Evolutionary conservation across 1,284 basidiomycete genomes (phyloP).

Genomic region (Cutaneotrichosporon sp.): DNA sequence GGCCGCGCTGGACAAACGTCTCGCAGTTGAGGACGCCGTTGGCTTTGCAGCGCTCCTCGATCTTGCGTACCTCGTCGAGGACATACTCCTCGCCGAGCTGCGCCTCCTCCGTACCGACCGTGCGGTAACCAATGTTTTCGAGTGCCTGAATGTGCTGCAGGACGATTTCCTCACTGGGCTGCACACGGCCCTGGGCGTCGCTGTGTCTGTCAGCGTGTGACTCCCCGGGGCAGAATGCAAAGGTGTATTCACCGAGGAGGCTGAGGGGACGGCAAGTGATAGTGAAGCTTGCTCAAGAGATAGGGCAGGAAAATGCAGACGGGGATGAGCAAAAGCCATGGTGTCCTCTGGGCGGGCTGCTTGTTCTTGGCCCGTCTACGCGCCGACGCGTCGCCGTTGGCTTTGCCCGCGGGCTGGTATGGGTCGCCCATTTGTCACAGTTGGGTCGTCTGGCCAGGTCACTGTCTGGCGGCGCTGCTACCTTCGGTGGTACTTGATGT

Average conservation of each 20-base stretch:
- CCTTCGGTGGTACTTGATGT: neutral
- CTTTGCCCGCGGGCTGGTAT: neutral
- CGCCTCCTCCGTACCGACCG: constrained; percentile 86
- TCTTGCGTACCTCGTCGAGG: constrained; percentile 58
- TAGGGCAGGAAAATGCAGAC: constrained; percentile 31
- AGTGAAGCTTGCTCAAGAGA: constrained; percentile 31
- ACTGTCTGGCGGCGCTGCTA: neutral
- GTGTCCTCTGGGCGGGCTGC: constrained; percentile 3
- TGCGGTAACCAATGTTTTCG: constrained; percentile 84
- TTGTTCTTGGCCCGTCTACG: neutral
- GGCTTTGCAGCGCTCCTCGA: constrained; percentile 60
- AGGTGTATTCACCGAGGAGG: constrained; percentile 21
- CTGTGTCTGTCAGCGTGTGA: constrained; percentile 11
- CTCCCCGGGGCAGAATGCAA: neutral
- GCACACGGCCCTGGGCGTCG: constrained; percentile 27
- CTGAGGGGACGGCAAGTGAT: constrained; percentile 31
- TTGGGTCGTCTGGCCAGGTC: neutral
- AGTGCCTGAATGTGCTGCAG: constrained; percentile 38
- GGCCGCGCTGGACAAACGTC: constrained; percentile 78
- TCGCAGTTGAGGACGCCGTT: constrained; percentile 69
- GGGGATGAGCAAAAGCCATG: constrained; percentile 23
- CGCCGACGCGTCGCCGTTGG: neutral
- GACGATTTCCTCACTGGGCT: constrained; percentile 39
- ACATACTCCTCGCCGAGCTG: constrained; percentile 80
- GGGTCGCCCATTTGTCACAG: neutral